These are phyloP conservation scores for Venustampulla echinocandica DNA, from an alignment of 495 filamentous ascomycete genomes.

Conservation along the genomic window DNA sequence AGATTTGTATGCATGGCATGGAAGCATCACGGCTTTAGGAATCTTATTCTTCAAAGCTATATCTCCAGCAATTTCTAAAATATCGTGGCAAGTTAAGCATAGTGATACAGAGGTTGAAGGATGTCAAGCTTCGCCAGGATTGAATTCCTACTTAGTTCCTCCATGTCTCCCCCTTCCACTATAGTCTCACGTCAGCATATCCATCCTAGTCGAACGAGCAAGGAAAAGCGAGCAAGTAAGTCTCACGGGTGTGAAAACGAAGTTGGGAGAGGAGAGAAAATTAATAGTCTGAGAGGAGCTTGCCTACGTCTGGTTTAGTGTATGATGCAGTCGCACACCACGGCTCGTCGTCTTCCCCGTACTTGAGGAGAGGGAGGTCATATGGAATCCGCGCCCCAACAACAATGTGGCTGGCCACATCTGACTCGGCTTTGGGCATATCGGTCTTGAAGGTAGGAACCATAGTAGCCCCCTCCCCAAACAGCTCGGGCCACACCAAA, in stretches of 20 bases:
- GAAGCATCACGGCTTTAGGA: no score
- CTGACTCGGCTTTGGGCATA: conserved; percentile 23
- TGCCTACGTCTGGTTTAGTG: conserved; percentile 48
- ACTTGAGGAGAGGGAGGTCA: conserved; percentile 63
- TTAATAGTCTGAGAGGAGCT: conserved; percentile 50
- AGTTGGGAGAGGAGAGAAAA: neutral
- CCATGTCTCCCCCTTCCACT: conserved; percentile 31
- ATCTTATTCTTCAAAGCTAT: no score
- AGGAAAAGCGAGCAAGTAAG: no score
- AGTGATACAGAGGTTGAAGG: no score
- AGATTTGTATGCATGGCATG: neutral
- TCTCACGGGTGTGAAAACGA: no score
- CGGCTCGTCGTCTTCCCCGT: conserved; percentile 53
- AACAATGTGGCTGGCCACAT: conserved; percentile 18
- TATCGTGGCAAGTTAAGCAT: no score
- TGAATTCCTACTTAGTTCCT: conserved; percentile 1
- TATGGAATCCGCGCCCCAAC: conserved; percentile 80
- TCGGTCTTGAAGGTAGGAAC: conserved; percentile 59
- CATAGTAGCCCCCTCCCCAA: conserved; percentile 49
- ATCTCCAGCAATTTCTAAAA: no score
- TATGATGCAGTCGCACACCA: conserved; percentile 69
- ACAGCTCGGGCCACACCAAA: conserved; percentile 72
- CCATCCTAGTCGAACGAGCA: no score
- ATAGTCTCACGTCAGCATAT: neutral
- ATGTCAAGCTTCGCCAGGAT: no score